Base-by-base conservation (phyloP, 257 asterid genomes). In the Parsonsia alboflavescens region DNA sequence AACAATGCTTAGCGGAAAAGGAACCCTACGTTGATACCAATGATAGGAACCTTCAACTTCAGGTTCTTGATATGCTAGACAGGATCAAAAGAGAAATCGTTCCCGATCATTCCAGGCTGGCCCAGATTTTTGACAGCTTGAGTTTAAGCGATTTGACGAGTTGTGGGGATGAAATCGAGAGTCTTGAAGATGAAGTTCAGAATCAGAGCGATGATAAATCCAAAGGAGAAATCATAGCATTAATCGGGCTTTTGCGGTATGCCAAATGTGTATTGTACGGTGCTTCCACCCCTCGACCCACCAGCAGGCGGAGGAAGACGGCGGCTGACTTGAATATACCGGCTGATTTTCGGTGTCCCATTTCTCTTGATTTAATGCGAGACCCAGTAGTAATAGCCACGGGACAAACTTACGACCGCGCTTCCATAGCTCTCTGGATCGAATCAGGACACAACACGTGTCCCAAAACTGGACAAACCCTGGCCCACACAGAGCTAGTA, bases 331-430 rank as follows among this genome's bases (percentile, higher is more conserved):
- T 80, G 41, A 83, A 72, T 59, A 30, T 89, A 15, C 98, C 96
- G 13, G 85, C 88, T 56, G 98, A 93, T 74, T 93, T 90, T 82
- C 84, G 97, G 79, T 93, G 98, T 75, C 96, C 98, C 1, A 87
- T 92, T 8, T 85, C 94, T 12, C 88, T 92, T 19, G 97, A 90
- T 75, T 57, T 93, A 85, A 90, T 93, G 89, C 83, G 85, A 49
- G 96, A 93, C 74, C 98, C 97, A 48, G 98, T 88, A 79, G 98
- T 93, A 79, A 89, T 88, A 61, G 82, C 94, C 82, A 93, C 98
- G 16, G 98, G 97, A 6, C 98, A 93, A 50, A 93, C 96, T 1
- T 93, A 90, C 76, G 97, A 93, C 67, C 86, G 94, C 71, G 61
- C 84, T 45, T 88, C 94, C 3, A 92, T 90, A 22, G 65, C 77